Conservation (phyloP, 345 rosid genomes). For the Eucalyptus guilfoylei region DNA sequence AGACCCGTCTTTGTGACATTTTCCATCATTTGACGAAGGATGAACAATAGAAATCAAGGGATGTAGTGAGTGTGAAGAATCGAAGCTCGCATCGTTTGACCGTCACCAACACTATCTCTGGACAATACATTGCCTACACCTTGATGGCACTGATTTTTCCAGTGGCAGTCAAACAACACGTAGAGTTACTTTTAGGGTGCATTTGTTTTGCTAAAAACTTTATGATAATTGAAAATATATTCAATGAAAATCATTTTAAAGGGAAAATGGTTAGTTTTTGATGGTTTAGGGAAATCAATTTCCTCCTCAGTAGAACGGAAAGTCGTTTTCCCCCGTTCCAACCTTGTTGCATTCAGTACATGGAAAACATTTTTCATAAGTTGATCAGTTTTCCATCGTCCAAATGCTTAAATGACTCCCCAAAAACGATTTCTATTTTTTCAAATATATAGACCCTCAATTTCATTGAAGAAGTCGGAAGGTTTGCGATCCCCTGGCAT, state of each 20-base stretch:
- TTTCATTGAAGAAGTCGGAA: not conserved
- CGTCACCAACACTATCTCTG: not conserved
- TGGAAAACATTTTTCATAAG: not conserved
- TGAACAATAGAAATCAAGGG: not conserved
- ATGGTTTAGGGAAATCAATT: not conserved
- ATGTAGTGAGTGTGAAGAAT: not conserved
- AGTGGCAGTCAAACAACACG: not conserved
- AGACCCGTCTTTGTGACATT: not conserved
- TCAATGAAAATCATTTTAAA: not conserved
- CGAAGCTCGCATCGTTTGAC: not conserved
- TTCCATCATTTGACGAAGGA: not conserved
- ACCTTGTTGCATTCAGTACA: not conserved
- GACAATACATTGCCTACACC: not conserved
- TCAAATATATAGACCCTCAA: not conserved
- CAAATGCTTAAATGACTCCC: not conserved
- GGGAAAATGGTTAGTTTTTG: not conserved
- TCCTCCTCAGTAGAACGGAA: rapidly evolving
- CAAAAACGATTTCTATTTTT: rapidly evolving
- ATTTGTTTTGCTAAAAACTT: rapidly evolving
- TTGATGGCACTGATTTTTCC: not conserved
- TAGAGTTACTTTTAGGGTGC: not conserved
- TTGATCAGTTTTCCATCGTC: not conserved
- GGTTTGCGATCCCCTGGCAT: not conserved
- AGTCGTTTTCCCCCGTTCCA: rapidly evolving
- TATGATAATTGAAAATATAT: not conserved